Evolutionary conservation across 2,329 filamentous ascomycete species (phyloP).

Genomic region (Ophiostoma pallidulum): DNA sequence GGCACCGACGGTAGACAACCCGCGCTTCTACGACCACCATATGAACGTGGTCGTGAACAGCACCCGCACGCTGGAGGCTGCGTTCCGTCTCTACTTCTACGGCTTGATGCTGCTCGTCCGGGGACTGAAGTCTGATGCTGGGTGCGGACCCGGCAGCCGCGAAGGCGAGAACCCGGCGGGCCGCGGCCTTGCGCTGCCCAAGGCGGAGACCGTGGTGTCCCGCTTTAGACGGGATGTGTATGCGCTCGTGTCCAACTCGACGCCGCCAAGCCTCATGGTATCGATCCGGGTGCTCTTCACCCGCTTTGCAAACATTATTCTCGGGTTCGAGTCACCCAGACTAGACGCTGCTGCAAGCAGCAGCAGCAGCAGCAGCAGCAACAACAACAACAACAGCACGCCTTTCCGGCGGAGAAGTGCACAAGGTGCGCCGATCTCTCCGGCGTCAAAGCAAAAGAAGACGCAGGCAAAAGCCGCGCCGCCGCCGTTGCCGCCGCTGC

Average conservation of each 20-base stretch:
- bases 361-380: not conserved
- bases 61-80: conserved; percentile 50
- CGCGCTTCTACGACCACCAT: conserved; percentile 30
- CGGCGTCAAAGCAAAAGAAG: not conserved
- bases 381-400: not conserved
- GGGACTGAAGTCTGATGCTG: conserved; percentile 34
- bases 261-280: conserved; percentile 41
- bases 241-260: conserved; percentile 55
- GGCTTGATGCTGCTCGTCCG: conserved; percentile 43
- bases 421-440: conserved; percentile 10
- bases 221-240: conserved; percentile 52
- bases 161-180: too few relatives aligned
- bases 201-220: conserved; percentile 26
- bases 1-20: not conserved
- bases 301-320: conserved; percentile 41
- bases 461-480: not conserved
- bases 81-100: conserved; percentile 47
- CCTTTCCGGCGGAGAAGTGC: conserved; percentile 7
- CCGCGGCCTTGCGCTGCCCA: too few relatives aligned
- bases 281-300: conserved; percentile 47
- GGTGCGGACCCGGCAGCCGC: too few relatives aligned
- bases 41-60: conserved; percentile 38
- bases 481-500: too few relatives aligned
- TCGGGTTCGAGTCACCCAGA: conserved; percentile 26
- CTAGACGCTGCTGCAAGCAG: not conserved